phyloP scores from a whole-genome alignment of 2,329 filamentous ascomycete species.

The Xylariaceae sp. region DNA sequence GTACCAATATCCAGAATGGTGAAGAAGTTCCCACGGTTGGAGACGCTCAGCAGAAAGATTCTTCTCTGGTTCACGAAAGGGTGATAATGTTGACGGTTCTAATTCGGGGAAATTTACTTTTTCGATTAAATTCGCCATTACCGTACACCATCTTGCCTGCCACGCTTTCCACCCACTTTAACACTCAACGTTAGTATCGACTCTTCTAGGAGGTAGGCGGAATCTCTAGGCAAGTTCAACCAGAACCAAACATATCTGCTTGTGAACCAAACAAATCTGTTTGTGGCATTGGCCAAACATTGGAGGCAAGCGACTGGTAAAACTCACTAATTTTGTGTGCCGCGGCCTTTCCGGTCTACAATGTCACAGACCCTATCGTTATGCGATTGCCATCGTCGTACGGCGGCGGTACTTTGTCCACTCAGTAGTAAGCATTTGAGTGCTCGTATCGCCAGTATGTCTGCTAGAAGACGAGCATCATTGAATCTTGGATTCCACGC shows the following conservation, averaged over 20 bases:
- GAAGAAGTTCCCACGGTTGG: slow-evolving; percentile 60
- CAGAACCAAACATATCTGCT: not conserved
- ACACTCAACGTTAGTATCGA: slow-evolving; percentile 4
- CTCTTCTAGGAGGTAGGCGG: not conserved
- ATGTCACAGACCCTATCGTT: slow-evolving; percentile 69
- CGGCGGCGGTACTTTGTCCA: slow-evolving; percentile 72
- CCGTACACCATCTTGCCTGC: slow-evolving; percentile 68
- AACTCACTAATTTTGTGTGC: slow-evolving; percentile 68
- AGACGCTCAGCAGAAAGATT: slow-evolving; percentile 53
- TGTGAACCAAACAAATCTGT: not conserved
- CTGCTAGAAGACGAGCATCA: slow-evolving; percentile 82
- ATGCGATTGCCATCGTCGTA: slow-evolving; percentile 76
- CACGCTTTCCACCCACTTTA: slow-evolving; percentile 77
- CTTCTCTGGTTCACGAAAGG: slow-evolving; percentile 58
- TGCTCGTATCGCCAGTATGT: slow-evolving; percentile 73
- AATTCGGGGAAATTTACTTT: slow-evolving; percentile 51
- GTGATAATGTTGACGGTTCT: slow-evolving; percentile 38
- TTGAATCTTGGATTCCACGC: slow-evolving; percentile 90
- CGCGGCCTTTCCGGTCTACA: slow-evolving; percentile 76
- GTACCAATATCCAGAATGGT: slow-evolving; percentile 66
- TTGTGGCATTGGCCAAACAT: not conserved
- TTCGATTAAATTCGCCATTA: slow-evolving; percentile 60
- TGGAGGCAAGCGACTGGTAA: not conserved
- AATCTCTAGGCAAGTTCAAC: not conserved
- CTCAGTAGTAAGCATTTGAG: slow-evolving; percentile 80